Percentiles rank a stretch among this genome's conserved stretches.
Evolutionary conservation across 345 rosid genomes (phyloP).

Genomic region (Excoecaria cochinchinensis): DNA sequence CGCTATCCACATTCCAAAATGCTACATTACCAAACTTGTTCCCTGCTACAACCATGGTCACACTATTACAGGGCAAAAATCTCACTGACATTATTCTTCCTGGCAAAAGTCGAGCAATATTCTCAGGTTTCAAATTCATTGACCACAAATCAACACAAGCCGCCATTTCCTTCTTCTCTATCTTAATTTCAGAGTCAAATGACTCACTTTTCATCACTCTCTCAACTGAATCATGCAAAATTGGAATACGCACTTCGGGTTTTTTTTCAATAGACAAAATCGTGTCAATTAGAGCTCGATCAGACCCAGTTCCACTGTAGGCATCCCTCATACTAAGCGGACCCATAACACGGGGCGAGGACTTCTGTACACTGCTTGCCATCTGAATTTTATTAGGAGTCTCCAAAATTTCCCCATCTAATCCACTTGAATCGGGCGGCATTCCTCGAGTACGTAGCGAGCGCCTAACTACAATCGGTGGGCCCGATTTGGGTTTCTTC

Average conservation of each 20-base stretch:
- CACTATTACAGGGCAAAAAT: conserved; percentile 54
- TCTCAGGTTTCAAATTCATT: conserved; percentile 49
- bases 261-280: conserved; percentile 27
- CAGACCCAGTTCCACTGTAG: conserved; percentile 37
- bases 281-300: conserved; percentile 32
- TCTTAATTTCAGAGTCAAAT: conserved; percentile 23
- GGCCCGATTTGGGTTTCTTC: conserved; percentile 43
- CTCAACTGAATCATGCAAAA: not conserved
- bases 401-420: conserved; percentile 29
- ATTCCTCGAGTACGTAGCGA: conserved; percentile 70
- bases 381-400: conserved; percentile 1
- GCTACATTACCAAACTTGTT: conserved; percentile 60
- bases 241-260: not conserved
- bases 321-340: conserved; percentile 53
- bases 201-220: conserved; percentile 18
- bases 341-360: conserved; percentile 31
- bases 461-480: conserved; percentile 53
- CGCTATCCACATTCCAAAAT: conserved; percentile 68
- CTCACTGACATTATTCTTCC: conserved; percentile 54
- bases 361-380: conserved; percentile 8
- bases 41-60: conserved; percentile 71
- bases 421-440: conserved; percentile 56
- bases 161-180: conserved; percentile 31
- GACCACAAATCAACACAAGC: conserved; percentile 38
- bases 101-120: conserved; percentile 63